Conservation (phyloP, 768 basidiomycete genomes). For the Russula brevipes region DNA sequence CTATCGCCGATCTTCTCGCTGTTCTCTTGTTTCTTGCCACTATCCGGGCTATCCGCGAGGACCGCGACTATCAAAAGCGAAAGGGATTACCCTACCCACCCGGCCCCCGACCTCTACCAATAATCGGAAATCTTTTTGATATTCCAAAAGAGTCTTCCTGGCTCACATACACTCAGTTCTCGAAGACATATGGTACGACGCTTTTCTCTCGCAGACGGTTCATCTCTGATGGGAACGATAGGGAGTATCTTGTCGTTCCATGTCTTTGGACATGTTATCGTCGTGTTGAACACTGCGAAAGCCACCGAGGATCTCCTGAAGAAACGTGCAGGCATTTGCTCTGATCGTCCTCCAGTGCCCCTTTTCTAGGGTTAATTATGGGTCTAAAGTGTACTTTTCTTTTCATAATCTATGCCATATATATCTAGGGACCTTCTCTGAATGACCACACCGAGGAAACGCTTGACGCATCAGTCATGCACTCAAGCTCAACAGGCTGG, state of each 20-base stretch:
- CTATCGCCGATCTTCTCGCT: not conserved
- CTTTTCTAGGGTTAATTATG: not conserved
- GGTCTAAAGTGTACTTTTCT: too few relatives aligned
- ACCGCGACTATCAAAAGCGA: not conserved
- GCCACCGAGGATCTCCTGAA: conserved; percentile 9
- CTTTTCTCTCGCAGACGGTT: not conserved
- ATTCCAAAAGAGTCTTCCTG: conserved; percentile 9
- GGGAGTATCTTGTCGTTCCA: conserved; percentile 7
- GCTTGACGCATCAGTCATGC: too few relatives aligned
- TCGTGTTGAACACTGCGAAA: conserved; percentile 3
- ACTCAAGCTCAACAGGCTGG: too few relatives aligned
- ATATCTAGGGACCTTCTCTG: too few relatives aligned
- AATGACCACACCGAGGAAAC: too few relatives aligned
- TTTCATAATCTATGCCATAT: too few relatives aligned
- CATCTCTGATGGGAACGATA: not conserved
- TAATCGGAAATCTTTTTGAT: conserved; percentile 14
- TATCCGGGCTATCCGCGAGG: not conserved
- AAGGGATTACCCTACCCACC: conserved; percentile 6
- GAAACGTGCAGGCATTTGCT: conserved; percentile 7
- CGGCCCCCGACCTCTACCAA: conserved; percentile 10
- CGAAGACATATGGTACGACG: conserved; percentile 7
- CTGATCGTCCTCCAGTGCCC: conserved; percentile 6
- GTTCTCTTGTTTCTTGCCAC: not conserved
- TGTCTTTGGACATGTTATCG: conserved; percentile 1
- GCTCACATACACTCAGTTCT: not conserved